Conservation (phyloP, 1,284 basidiomycete genomes). For the Agroathelia rolfsii region DNA sequence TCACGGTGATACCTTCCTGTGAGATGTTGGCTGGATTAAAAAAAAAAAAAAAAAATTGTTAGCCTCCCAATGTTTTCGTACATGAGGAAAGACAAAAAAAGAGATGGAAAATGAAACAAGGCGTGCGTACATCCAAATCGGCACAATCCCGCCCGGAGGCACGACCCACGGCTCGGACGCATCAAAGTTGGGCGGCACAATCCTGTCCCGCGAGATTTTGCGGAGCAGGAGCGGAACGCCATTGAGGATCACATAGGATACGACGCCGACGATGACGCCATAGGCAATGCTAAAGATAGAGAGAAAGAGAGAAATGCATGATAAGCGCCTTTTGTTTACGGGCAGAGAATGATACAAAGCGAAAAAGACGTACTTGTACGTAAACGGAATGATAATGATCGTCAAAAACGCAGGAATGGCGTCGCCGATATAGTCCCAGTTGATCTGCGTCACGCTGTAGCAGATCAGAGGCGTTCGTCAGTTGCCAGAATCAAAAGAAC, state of each 20-base stretch:
- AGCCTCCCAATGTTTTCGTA: too few relatives aligned
- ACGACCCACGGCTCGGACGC: conserved; percentile 57
- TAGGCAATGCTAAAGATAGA: conserved; percentile 63
- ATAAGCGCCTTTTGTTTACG: conserved; percentile 15
- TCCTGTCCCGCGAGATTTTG: conserved; percentile 45
- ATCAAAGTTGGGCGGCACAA: conserved; percentile 61
- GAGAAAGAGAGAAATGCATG: not conserved
- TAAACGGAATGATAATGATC: conserved; percentile 67
- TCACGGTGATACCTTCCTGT: too few relatives aligned
- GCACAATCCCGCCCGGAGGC: conserved; percentile 59
- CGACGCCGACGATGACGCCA: conserved; percentile 76
- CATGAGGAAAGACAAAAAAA: not conserved
- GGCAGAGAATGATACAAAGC: conserved; percentile 7
- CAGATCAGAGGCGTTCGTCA: not conserved
- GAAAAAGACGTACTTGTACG: conserved; percentile 53
- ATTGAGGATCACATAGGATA: conserved; percentile 68
- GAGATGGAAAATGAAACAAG: conserved; percentile 10
- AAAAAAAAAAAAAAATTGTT: too few relatives aligned
- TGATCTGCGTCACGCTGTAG: conserved; percentile 66
- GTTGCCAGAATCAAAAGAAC: conserved; percentile 1
- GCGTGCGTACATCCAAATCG: conserved; percentile 71
- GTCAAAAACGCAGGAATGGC: conserved; percentile 78
- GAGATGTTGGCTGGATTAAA: too few relatives aligned
- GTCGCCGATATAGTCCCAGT: conserved; percentile 85
- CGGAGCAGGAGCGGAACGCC: conserved; percentile 53